phyloP scores from a whole-genome alignment of 2,329 filamentous ascomycete genomes.

The Colletotrichum sp. region DNA sequence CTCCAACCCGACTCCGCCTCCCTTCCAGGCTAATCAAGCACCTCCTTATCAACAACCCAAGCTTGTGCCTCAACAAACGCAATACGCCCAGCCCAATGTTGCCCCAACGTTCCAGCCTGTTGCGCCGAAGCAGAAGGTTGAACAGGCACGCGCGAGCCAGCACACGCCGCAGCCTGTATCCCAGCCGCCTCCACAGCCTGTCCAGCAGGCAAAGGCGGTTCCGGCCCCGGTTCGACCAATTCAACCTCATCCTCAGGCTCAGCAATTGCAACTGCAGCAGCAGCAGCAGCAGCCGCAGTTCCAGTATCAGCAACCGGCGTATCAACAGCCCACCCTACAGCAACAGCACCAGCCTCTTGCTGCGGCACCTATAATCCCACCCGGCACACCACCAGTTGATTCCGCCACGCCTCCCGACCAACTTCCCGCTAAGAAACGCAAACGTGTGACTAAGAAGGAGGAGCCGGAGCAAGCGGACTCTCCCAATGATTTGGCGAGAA shows the following conservation, averaged over 20 bases:
- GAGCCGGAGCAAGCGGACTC: conserved; percentile 35
- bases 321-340: neutral
- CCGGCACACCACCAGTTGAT: conserved; percentile 16
- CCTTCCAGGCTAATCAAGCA: conserved; percentile 10
- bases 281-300: neutral
- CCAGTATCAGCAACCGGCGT: neutral
- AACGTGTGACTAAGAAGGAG: conserved; percentile 34
- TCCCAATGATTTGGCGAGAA: conserved; percentile 33
- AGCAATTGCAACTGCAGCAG: neutral
- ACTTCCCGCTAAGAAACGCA: conserved; percentile 40
- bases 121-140: conserved; percentile 1
- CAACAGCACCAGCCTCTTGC: neutral
- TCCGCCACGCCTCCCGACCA: conserved; percentile 27
- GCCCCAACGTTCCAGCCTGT: conserved; percentile 11
- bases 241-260: conserved; percentile 1
- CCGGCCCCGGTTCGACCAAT: neutral
- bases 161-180: neutral
- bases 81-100: conserved; percentile 1
- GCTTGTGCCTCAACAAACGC: conserved; percentile 18
- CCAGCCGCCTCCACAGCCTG: conserved; percentile 22
- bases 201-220: conserved; percentile 21
- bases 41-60: conserved; percentile 18
- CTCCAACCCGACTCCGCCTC: conserved; percentile 9
- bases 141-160: neutral
- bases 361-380: conserved; percentile 21